Percentiles rank a stretch among this genome's conserved stretches.
These are phyloP conservation scores for Fusarium verrucosum DNA, from an alignment of 2,329 filamentous ascomycete genomes.

Conservation along the genomic window DNA sequence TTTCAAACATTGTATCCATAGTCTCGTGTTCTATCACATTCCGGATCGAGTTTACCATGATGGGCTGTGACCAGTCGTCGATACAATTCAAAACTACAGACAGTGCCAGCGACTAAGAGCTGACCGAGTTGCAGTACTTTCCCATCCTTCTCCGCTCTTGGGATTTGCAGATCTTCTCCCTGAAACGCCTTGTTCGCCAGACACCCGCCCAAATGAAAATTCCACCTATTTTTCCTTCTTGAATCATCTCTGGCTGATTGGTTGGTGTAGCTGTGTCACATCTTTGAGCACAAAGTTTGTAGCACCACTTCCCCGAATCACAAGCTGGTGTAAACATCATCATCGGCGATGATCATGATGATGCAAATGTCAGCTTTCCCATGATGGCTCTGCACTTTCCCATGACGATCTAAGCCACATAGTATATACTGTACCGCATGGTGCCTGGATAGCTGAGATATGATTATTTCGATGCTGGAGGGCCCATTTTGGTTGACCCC, in stretches of 20 bases:
- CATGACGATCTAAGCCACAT: constrained; percentile 13
- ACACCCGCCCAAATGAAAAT: constrained; percentile 7
- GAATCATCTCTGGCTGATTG: not conserved
- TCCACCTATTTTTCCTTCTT: not conserved
- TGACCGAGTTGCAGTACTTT: constrained; percentile 16
- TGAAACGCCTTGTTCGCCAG: constrained; percentile 41
- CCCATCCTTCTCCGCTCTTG: constrained; percentile 9
- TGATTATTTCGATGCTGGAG: constrained; percentile 41
- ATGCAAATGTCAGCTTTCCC: constrained; percentile 32
- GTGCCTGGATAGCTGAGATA: not conserved
- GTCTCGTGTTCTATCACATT: constrained; percentile 8
- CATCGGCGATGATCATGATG: constrained; percentile 27
- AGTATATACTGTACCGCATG: not conserved
- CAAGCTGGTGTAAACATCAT: constrained; percentile 5
- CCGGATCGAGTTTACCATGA: not conserved
- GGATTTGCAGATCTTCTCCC: constrained; percentile 12
- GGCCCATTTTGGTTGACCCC: constrained; percentile 50
- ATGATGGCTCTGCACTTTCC: constrained; percentile 26
- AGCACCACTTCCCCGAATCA: constrained; percentile 6
- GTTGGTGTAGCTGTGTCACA: constrained; percentile 10
- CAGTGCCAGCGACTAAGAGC: constrained; percentile 10
- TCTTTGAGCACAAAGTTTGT: not conserved
- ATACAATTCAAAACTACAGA: constrained; percentile 1
- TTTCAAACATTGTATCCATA: constrained; percentile 8
- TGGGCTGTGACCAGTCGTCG: constrained; percentile 1